Percentiles rank a stretch among this genome's conserved stretches.
Conservation (phyloP, 129 eudicot species). For the Silybum marianum region DNA sequence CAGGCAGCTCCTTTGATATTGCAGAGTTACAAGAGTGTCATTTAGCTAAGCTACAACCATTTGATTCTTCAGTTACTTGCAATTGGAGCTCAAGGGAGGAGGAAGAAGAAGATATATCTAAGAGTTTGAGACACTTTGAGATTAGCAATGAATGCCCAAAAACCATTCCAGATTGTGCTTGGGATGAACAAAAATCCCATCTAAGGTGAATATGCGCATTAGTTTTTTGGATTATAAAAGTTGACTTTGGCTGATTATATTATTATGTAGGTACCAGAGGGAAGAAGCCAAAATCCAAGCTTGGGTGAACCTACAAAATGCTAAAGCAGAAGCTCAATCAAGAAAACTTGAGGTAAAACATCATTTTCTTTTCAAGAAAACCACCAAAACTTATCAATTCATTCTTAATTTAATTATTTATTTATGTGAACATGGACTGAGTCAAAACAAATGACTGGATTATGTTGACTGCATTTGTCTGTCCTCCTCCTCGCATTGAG, state of each 20-base stretch:
- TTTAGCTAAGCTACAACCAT: conserved; percentile 62
- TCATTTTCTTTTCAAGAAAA: background rate
- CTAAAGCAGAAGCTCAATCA: conserved; percentile 93
- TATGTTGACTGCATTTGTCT: conserved; percentile 29
- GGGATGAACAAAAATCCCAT: conserved; percentile 73
- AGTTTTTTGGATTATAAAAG: too few species aligned
- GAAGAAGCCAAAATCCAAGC: conserved; percentile 92
- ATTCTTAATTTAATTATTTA: background rate
- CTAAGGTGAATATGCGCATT: conserved; percentile 43
- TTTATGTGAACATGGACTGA: background rate
- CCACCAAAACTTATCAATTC: background rate
- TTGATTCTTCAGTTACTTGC: conserved; percentile 54
- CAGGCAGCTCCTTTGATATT: conserved; percentile 46
- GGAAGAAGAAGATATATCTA: conserved; percentile 86
- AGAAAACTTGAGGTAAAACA: conserved; percentile 82
- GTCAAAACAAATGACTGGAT: background rate
- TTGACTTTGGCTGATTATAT: background rate
- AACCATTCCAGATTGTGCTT: conserved; percentile 60
- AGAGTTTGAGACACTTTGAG: conserved; percentile 86
- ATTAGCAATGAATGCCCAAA: conserved; percentile 46
- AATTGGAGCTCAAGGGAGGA: conserved; percentile 89
- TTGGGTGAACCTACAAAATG: conserved; percentile 87
- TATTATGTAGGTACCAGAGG: conserved; percentile 71
- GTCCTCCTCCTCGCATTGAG: conserved; percentile 50
- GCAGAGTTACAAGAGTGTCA: conserved; percentile 65